Base-by-base conservation (phyloP, 345 rosid genomes). In the Trapa bicornis region DNA sequence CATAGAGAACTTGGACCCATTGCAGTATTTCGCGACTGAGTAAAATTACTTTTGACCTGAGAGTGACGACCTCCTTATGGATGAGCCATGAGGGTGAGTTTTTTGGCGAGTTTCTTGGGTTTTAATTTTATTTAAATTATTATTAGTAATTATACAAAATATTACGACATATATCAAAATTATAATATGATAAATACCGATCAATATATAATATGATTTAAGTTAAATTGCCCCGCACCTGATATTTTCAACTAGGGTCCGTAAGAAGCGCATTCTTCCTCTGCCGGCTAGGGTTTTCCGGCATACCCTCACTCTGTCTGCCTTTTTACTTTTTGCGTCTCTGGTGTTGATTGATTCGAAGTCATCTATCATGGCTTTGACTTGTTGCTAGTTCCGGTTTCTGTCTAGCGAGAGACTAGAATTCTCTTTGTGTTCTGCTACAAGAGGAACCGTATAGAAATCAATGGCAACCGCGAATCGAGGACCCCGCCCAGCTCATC, bases 401-500 rank as follows among this genome's bases (percentile, higher is more conserved):
- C 41, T 37, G 9, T 38, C 41, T 8, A 43, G 47, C 16, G 43
- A 10, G 35, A 35, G 60, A 14, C 38, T 45, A 45, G 16, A 52
- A 29, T 7, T 9, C 45, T 17, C 32, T 2, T 10, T n/a, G 13
- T 50, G 29, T 22, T 22, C 29, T 22, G 29, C 62, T 52, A 36
- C 52, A 47, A 39, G 67, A 29, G 67, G 50, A 29, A 65, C 0
- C 52, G 32, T 47, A 0, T 50, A 64, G 61, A 74, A 65, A 95
- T 22, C 29, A 22, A 22, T 91, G 99, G 87, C 99, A 68, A 85
- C 94, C 74, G n/a, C 56, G 87, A 95, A 95, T 79, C 95, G 99
- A 94, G 72, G 99, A 95, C 81, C 93, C 87, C 1, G 77, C 67
- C 73, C 83, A 76, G 68, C 85, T 91, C 72, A 60, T 81, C 39